Percentiles rank a stretch among this genome's conserved stretches.
Evolutionary conservation across 2,329 filamentous ascomycete genomes (phyloP).

Genomic region (Alternaria atra): DNA sequence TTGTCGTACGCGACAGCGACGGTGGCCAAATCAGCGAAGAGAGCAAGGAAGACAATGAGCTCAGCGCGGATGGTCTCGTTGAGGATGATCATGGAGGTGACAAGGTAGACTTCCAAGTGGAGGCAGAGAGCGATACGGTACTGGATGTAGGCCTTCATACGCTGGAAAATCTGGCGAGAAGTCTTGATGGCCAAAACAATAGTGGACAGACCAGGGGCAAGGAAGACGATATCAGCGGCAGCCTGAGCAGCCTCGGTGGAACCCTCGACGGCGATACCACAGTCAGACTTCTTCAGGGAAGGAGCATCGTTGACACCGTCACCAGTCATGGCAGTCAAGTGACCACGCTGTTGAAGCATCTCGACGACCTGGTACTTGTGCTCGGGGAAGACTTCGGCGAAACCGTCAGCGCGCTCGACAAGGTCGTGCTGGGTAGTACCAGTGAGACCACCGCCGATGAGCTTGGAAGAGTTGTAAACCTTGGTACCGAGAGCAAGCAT

Average conservation of each 20-base stretch:
- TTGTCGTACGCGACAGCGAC: slow-evolving; percentile 83
- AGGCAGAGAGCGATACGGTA: slow-evolving; percentile 80
- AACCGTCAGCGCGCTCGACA: slow-evolving; percentile 77
- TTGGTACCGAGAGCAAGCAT: slow-evolving; percentile 82
- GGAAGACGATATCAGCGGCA: slow-evolving; percentile 77
- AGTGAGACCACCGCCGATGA: slow-evolving; percentile 78
- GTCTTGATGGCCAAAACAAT: slow-evolving; percentile 79
- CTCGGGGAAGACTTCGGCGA: slow-evolving; percentile 78
- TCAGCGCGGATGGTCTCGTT: slow-evolving; percentile 78
- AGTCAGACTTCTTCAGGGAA: slow-evolving; percentile 77
- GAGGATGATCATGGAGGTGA: slow-evolving; percentile 81
- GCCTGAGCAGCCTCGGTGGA: slow-evolving; percentile 76
- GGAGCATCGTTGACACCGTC: slow-evolving; percentile 79
- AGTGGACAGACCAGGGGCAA: slow-evolving; percentile 74
- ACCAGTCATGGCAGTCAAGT: slow-evolving; percentile 79
- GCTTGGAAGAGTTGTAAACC: slow-evolving; percentile 81
- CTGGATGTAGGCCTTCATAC: slow-evolving; percentile 80
- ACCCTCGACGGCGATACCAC: slow-evolving; percentile 77
- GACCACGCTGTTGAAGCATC: slow-evolving; percentile 77
- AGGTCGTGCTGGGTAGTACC: slow-evolving; percentile 79
- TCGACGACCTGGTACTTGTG: slow-evolving; percentile 81
- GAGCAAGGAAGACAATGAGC: slow-evolving; percentile 79
- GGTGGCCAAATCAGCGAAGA: slow-evolving; percentile 81
- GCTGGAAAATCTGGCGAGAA: slow-evolving; percentile 78
- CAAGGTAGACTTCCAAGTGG: slow-evolving; percentile 78